Base-by-base conservation (phyloP, 495 filamentous ascomycete species). In the Cercophora sp. region DNA sequence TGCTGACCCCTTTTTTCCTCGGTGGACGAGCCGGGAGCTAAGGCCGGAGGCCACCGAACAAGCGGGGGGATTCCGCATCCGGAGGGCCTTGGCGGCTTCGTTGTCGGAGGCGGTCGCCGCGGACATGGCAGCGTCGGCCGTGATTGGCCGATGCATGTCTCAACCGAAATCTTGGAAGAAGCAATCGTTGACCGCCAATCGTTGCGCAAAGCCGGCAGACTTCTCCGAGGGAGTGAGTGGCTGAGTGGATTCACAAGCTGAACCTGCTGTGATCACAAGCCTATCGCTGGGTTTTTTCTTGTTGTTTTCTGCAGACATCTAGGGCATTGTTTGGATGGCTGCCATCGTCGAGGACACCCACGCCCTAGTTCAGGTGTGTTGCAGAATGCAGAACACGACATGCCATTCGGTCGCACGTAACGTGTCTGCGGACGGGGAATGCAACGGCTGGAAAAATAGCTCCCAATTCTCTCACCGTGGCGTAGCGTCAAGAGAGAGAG, bases 121-220 rank as follows among this genome's bases (percentile, higher is more conserved):
- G 41, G n/a, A 22, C 39, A 39, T 29, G 4, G 6, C 52, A 52
- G 52, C 52, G 45, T 24, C 32, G 31, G 32, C 51, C 47, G 58
- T 55, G 41, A 61, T 61, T 61, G 58, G 58, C 24, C 18, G 46
- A 4, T 16, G 43, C 43, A 43, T 44, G 50, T 57, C 50, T 57
- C 24, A 39, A 50, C 54, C 40, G 36, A 29, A 48, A 48, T 42
- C n/a, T 32, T 20, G 9, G 51, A 8, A 51, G 26, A 53, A 36
- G 13, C 23, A 40, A 52, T 5, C 19, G 9, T n/a, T n/a, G 19
- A 10, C 39, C 6, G 15, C 51, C 51, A 54, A 54, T 54, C 51
- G 34, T 16, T 16, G 20, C 18, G 39, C 9, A 13, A 8, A 16
- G 11, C 32, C 25, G 27, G 32, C 43, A 25, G 16, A n/a, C 22